Percentiles rank a stretch among this genome's conserved stretches.
phyloP scores from a whole-genome alignment of 352 stramenopile genomes.

The Globisporangium nagaii region DNA sequence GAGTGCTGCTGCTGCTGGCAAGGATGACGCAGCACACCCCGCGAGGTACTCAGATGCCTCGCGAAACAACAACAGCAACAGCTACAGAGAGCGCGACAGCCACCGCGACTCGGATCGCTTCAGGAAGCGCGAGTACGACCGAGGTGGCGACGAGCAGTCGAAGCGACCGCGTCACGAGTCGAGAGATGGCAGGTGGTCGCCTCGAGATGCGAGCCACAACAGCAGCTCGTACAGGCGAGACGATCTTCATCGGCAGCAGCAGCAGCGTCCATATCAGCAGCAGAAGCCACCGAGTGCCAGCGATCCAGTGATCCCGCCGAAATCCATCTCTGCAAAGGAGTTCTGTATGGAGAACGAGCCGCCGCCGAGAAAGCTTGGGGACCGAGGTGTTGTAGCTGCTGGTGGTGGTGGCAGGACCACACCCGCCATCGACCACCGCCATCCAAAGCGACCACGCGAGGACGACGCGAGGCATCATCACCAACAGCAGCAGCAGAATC shows the following conservation, averaged over 20 bases:
- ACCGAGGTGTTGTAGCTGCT: background rate
- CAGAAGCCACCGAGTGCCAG: too few species aligned
- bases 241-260: background rate
- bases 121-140: conserved; percentile 4
- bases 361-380: background rate
- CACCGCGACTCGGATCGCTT: background rate
- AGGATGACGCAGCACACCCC: background rate
- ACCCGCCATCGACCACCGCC: background rate
- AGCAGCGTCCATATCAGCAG: background rate
- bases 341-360: conserved; percentile 51
- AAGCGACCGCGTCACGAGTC: conserved; percentile 6
- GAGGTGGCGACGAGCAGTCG: background rate
- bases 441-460: conserved; percentile 9
- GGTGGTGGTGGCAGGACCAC: background rate
- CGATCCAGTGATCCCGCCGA: conserved; percentile 6
- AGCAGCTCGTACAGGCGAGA: background rate
- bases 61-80: background rate
- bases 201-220: background rate
- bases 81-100: background rate
- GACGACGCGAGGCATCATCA: background rate
- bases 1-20: background rate
- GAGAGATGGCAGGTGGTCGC: background rate
- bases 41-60: background rate
- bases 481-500: background rate
- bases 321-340: conserved; percentile 50